A percentile compares a stretch with the other conserved stretches of the same genome.
Conservation (phyloP, 306 rosid species). For the Rubus parviflorus region DNA sequence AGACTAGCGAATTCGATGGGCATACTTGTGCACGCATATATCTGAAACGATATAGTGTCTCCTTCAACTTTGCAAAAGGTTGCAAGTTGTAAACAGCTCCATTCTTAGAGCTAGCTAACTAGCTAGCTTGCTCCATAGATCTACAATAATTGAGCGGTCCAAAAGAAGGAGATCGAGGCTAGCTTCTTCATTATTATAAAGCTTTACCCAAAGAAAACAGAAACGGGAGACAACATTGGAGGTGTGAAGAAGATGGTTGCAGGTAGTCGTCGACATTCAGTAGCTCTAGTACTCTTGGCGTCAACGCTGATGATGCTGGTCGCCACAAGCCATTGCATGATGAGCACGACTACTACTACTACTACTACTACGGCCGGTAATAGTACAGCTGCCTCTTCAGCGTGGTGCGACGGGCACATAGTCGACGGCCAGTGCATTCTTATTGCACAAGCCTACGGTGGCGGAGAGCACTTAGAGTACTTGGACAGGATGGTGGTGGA, state of each 20-base stretch:
- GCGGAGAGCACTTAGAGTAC: background rate
- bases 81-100: too few relatives aligned
- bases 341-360: background rate
- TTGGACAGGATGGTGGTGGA: background rate
- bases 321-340: background rate
- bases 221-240: background rate
- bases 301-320: background rate
- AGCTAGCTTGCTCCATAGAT: too few relatives aligned
- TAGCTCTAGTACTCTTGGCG: background rate
- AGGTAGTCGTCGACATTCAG: background rate
- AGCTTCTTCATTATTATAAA: too few relatives aligned
- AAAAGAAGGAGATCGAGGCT: too few relatives aligned
- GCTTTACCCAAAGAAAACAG: background rate
- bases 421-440: background rate
- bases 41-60: too few relatives aligned
- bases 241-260: background rate
- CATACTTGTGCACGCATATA: too few relatives aligned
- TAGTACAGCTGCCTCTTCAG: background rate
- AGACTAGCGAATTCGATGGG: too few relatives aligned
- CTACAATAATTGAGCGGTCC: too few relatives aligned
- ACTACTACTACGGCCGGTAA: background rate
- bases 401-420: background rate
- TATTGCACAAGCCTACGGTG: background rate
- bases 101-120: too few relatives aligned
- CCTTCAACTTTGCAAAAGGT: too few relatives aligned